These are phyloP conservation scores for Boletus patriciae DNA, from an alignment of 768 basidiomycete species.

Conservation along the genomic window DNA sequence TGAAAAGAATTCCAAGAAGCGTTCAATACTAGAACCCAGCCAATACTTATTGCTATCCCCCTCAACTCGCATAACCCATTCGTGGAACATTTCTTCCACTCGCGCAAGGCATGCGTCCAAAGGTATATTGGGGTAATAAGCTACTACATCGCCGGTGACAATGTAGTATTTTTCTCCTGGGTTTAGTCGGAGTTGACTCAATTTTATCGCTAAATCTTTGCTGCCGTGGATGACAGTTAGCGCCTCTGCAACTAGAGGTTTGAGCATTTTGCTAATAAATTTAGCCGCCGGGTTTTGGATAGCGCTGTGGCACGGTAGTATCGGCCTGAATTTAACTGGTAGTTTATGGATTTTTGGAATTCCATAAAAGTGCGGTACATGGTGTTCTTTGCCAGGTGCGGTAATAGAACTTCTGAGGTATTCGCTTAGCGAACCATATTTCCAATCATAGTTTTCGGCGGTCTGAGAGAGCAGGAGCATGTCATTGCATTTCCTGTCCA, in stretches of 20 bases:
- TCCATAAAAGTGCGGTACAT: conserved; percentile 5
- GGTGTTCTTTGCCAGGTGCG: not conserved
- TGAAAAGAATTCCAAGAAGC: too few species aligned
- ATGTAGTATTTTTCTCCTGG: not conserved
- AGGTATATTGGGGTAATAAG: conserved; percentile 2
- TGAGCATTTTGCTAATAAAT: conserved; percentile 2
- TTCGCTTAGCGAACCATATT: not conserved
- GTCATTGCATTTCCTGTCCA: not conserved
- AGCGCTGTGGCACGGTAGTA: not conserved
- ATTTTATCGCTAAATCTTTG: conserved; percentile 16
- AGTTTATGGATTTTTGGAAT: conserved; percentile 12
- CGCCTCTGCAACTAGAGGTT: conserved; percentile 3
- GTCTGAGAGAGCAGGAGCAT: not conserved
- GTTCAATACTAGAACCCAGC: too few species aligned
- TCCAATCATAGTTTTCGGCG: not conserved
- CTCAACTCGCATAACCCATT: too few species aligned
- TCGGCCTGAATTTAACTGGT: conserved; percentile 6
- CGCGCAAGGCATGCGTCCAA: not conserved
- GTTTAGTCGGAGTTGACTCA: not conserved
- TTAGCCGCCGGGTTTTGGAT: not conserved
- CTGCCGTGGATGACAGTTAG: conserved; percentile 1
- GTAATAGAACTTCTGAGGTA: rapidly evolving
- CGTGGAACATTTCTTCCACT: too few species aligned
- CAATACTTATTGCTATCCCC: too few species aligned
- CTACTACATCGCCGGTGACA: not conserved